phyloP scores from a whole-genome alignment of 805 yeast genomes.

The Blastobotrys attinorum region DNA sequence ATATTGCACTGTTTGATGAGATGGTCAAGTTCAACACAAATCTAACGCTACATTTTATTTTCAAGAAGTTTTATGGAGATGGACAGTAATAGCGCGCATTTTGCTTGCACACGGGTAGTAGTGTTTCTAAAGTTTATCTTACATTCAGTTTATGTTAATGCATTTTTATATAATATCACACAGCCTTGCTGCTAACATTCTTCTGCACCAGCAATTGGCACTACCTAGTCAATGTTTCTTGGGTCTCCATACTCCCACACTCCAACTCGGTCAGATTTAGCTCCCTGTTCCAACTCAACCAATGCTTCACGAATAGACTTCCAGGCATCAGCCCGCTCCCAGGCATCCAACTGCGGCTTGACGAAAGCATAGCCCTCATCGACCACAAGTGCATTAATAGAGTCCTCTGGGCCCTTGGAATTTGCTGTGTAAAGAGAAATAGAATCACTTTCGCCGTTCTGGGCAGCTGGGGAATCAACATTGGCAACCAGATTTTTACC shows the following conservation, averaged over 20 bases:
- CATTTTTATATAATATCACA: background rate
- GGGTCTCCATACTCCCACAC: constrained; percentile 76
- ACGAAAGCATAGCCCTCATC: constrained; percentile 55
- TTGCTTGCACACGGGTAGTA: too few relatives aligned
- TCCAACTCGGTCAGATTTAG: constrained; percentile 46
- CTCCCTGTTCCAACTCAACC: constrained; percentile 38
- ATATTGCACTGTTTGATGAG: constrained; percentile 54
- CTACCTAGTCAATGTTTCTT: constrained; percentile 41
- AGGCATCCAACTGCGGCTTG: constrained; percentile 22
- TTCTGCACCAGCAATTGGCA: background rate
- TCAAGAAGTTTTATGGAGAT: constrained; percentile 62
- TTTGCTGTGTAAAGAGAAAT: constrained; percentile 52
- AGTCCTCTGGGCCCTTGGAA: constrained; percentile 44
- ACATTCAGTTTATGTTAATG: background rate
- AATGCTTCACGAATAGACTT: constrained; percentile 34
- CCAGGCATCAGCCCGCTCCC: constrained; percentile 29
- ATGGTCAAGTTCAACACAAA: constrained; percentile 64
- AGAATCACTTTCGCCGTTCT: constrained; percentile 26
- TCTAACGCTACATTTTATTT: constrained; percentile 57
- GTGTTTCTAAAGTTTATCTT: background rate
- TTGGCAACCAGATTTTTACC: constrained; percentile 50
- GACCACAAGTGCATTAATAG: constrained; percentile 54
- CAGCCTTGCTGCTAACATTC: background rate
- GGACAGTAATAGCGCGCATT: too few relatives aligned
- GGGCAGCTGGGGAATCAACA: constrained; percentile 32